phyloP scores from a whole-genome alignment of 345 rosid genomes.

The Aquilaria malaccensis region DNA sequence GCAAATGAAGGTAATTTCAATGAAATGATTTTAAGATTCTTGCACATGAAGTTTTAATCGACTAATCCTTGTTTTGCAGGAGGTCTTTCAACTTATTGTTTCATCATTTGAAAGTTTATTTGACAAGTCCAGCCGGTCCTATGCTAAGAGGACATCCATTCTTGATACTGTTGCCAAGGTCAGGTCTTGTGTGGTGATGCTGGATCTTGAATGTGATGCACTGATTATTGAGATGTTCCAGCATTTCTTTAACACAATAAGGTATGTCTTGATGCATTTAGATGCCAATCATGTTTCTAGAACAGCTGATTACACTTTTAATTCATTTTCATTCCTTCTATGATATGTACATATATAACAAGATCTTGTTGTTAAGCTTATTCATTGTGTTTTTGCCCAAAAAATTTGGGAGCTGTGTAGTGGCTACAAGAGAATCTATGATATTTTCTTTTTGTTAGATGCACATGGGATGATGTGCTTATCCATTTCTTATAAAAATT shows the following conservation, averaged over 20 bases:
- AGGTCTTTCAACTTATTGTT: constrained; percentile 82
- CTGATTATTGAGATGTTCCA: constrained; percentile 87
- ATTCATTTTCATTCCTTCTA: too few species aligned
- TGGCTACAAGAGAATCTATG: too few species aligned
- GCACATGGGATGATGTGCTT: too few species aligned
- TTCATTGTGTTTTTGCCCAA: too few species aligned
- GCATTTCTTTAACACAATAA: constrained; percentile 70
- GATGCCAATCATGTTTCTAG: too few species aligned
- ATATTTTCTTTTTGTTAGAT: too few species aligned
- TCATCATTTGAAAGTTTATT: constrained; percentile 74
- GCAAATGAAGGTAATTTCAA: constrained; percentile 60
- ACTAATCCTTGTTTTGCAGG: constrained; percentile 39
- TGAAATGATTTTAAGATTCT: background rate
- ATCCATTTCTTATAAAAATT: too few species aligned
- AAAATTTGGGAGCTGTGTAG: too few species aligned
- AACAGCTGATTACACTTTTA: too few species aligned
- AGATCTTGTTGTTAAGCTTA: too few species aligned
- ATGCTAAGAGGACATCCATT: constrained; percentile 61
- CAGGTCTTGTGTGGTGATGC: constrained; percentile 90
- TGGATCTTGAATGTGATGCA: constrained; percentile 94
- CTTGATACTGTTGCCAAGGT: constrained; percentile 98
- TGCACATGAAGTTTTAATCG: background rate
- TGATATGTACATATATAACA: too few species aligned
- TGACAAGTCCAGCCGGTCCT: constrained; percentile 68
- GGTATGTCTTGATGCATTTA: constrained; percentile 34